Evolutionary conservation across 257 asterid genomes (phyloP), one percentile per base, ranked within the genome.

Genomic region (Solanum sitiens): DNA sequence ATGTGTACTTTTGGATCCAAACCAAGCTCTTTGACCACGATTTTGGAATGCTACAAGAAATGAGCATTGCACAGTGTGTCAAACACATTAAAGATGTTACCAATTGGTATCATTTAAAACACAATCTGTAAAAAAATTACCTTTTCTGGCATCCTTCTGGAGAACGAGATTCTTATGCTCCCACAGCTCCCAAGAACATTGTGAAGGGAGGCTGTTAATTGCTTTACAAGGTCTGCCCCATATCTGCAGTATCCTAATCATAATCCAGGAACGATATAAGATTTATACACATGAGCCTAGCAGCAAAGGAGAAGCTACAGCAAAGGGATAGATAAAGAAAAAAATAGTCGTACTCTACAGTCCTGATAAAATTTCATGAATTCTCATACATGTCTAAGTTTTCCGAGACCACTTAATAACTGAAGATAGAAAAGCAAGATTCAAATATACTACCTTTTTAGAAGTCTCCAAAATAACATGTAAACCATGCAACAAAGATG

Each of bases 121-220:
- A 50, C 12, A 32, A 47, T 80, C 85, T 11, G 42, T 82, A 65
- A 73, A 35, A 75, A 35, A 75, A 35, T 30, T 88, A 96, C 99
- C 96, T 97, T 97, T 77, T 88, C 93, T 12, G 99, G 99, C 20
- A 99, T 97, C 92, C 99, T 92, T 88, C 99, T 94, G 71, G 99
- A 94, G 94, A 97, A 95, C 27, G 98, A 95, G 88, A 97, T 95
- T 91, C 98, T 94, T 89, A 97, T 93, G 83, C 95, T 95, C 89
- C 99, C 98, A 92, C 98, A 97, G 91, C 95, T 95, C 8, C 92
- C 90, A 86, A 97, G 95, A 89, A 94, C 95, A 93, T 91, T 95
- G 87, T 92, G 97, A 90, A 97, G 93, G 84, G 98, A 96, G 56
- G 93, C 83, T 27, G 87, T 72, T 89, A 97, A 91, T 88, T 96